Evolutionary conservation across 805 yeast species (phyloP), one percentile per base, ranked within the genome.

Genomic region (Kurtzmaniella fragi): DNA sequence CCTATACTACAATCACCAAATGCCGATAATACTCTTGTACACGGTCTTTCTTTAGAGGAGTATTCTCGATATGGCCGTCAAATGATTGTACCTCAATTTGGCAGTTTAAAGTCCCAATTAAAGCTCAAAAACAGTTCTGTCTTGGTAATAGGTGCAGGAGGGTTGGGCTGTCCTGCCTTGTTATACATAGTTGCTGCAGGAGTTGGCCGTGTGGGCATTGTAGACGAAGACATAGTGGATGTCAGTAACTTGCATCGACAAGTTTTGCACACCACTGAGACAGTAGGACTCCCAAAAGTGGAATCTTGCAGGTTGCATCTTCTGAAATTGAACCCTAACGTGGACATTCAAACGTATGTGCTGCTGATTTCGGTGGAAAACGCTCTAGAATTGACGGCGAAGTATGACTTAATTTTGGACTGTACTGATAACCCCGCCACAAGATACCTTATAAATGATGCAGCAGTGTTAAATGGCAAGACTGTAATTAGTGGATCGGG

Each of bases 381-480:
- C 57, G 84, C 87, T 0, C 78, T 84, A 48, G 71, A 60, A 0
- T 74, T 88, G 1, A 69, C 89, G 35, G 49, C 57, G n/a, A 48
- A 62, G 3, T 89, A 84, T 59, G 96, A 91, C 53, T 44, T 84
- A 26, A 78, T 93, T 3, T 64, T 93, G 15, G 99, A 93, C 59
- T 95, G 99, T 54, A 91, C 99, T 0, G 99, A 93, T 61, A 80
- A 91, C 1, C 98, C 98, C 10, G 75, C 78, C 32, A 80, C 95
- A 0, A 67, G 99, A 46, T 93, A 93, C 56, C 70, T 93, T 43
- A 77, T 93, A 27, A 85, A 87, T 40, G 99, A 93, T 58, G 84
- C 81, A 1, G 80, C 89, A 10, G 95, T 87, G 0, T 47, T 82
- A 1, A 56, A 75, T 1, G 76, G 78, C 0, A 78, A 78, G 42